phyloP scores from a whole-genome alignment of 148 eudicot species.

The Rhododendron molle region DNA sequence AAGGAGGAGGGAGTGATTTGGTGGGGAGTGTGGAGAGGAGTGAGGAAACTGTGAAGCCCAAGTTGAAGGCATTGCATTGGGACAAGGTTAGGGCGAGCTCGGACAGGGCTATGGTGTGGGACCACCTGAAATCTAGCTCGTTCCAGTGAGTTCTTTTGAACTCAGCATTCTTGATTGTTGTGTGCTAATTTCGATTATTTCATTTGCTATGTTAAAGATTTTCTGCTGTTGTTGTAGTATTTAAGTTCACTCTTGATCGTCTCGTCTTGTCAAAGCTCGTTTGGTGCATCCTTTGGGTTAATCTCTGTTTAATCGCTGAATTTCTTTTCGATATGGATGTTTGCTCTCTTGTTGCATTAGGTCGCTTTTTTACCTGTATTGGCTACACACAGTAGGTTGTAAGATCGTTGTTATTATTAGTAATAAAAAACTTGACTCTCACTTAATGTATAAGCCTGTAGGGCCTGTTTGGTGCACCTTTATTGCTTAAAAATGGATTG shows the following conservation, averaged over 20 bases:
- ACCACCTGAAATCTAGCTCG: slow-evolving; percentile 75
- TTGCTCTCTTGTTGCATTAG: too few relatives aligned
- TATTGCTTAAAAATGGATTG: background rate
- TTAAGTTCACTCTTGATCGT: background rate
- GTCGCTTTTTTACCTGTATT: too few relatives aligned
- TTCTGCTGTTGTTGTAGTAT: background rate
- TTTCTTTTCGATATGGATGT: too few relatives aligned
- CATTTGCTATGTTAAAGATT: background rate
- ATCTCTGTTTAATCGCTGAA: too few relatives aligned
- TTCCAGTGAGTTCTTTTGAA: slow-evolving; percentile 53
- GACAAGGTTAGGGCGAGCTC: slow-evolving; percentile 81
- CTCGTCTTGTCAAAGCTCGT: too few relatives aligned
- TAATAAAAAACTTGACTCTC: too few relatives aligned
- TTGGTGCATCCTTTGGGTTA: too few relatives aligned
- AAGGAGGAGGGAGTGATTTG: background rate
- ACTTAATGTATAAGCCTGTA: too few relatives aligned
- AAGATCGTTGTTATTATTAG: too few relatives aligned
- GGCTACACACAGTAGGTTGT: too few relatives aligned
- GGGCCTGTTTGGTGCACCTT: background rate
- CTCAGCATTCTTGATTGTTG: background rate
- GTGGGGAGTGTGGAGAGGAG: slow-evolving; percentile 24
- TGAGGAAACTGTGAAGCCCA: slow-evolving; percentile 53
- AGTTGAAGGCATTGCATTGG: slow-evolving; percentile 87
- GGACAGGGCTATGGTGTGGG: slow-evolving; percentile 83
- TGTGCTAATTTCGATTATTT: background rate